Evolutionary conservation across 441 rosid genomes (phyloP).

Genomic region (Raphanus hybrid): DNA sequence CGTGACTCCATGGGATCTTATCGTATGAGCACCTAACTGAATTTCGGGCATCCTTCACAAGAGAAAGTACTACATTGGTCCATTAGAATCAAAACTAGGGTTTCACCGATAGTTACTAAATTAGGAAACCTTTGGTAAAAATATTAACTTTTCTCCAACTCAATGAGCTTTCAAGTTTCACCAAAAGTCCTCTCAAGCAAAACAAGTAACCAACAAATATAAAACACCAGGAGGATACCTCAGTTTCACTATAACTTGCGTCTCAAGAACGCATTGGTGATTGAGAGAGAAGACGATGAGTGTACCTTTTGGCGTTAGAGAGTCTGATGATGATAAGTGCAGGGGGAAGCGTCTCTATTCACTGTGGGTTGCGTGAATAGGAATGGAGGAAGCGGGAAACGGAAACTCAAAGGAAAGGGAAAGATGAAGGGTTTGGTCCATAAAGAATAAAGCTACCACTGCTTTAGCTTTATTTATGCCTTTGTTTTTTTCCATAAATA

Average conservation of each 20-base stretch:
- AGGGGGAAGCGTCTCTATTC: not conserved
- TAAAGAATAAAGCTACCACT: slow-evolving; percentile 33
- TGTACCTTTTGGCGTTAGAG: slow-evolving; percentile 33
- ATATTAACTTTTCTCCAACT: not conserved
- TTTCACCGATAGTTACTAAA: slow-evolving; percentile 1
- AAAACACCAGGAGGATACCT: not conserved
- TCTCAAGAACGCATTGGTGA: not conserved
- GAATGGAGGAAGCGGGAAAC: slow-evolving; percentile 32
- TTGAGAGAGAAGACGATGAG: slow-evolving; percentile 14
- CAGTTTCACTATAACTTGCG: slow-evolving; percentile 8
- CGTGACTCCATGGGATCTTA: slow-evolving; percentile 74
- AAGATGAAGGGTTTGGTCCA: slow-evolving; percentile 26
- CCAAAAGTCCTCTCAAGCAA: not conserved
- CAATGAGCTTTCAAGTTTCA: slow-evolving; percentile 1
- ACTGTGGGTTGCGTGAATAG: not conserved
- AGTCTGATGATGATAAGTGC: slow-evolving; percentile 11
- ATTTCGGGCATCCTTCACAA: slow-evolving; percentile 62
- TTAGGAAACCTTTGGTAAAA: not conserved
- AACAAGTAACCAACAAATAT: not conserved
- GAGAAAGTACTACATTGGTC: slow-evolving; percentile 8
- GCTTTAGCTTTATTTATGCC: slow-evolving; percentile 20
- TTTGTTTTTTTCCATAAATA: slow-evolving; percentile 10
- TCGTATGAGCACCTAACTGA: slow-evolving; percentile 65
- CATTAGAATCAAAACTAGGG: not conserved
- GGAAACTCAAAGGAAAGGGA: slow-evolving; percentile 6